Conservation (phyloP, 805 yeast species). For the Blastobotrys attinorum region DNA sequence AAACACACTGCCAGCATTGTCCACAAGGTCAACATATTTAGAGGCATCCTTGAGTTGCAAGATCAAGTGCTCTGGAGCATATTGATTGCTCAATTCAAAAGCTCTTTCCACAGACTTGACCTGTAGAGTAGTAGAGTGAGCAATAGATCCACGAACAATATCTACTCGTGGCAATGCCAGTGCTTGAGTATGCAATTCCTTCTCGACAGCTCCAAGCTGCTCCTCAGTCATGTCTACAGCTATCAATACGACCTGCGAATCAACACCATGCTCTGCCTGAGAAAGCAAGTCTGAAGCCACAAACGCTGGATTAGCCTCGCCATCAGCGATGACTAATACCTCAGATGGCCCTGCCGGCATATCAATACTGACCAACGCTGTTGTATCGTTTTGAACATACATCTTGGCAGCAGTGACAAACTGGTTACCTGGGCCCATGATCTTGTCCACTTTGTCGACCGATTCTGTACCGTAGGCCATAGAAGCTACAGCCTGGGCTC, state of each 20-base stretch:
- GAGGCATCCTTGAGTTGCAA: conserved; percentile 79
- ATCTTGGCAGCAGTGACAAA: conserved; percentile 99
- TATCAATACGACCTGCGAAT: conserved; percentile 89
- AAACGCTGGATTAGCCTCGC: conserved; percentile 81
- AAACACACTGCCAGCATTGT: conserved; percentile 93
- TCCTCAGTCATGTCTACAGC: conserved; percentile 62
- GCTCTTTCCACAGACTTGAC: conserved; percentile 74
- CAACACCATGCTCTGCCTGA: conserved; percentile 98
- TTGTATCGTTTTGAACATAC: conserved; percentile 92
- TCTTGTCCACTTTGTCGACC: conserved; percentile 90
- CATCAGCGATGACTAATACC: conserved; percentile 89
- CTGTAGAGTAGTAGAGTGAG: conserved; percentile 76
- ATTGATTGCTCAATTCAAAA: conserved; percentile 73
- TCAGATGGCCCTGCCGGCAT: conserved; percentile 99
- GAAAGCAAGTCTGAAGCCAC: conserved; percentile 95
- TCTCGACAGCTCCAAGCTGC: conserved; percentile 63
- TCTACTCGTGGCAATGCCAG: conserved; percentile 80
- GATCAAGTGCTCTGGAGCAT: conserved; percentile 97
- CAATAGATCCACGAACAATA: conserved; percentile 84
- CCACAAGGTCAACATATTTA: conserved; percentile 60
- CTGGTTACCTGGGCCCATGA: conserved; percentile 98
- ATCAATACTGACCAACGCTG: conserved; percentile 91
- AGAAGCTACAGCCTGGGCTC: conserved; percentile 98
- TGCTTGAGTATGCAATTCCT: conserved; percentile 82
- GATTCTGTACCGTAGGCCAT: conserved; percentile 97